A percentile compares a stretch with the other conserved stretches of the same genome.
These are phyloP conservation scores for Gossypium australe DNA, from an alignment of 345 rosid species.

Conservation along the genomic window DNA sequence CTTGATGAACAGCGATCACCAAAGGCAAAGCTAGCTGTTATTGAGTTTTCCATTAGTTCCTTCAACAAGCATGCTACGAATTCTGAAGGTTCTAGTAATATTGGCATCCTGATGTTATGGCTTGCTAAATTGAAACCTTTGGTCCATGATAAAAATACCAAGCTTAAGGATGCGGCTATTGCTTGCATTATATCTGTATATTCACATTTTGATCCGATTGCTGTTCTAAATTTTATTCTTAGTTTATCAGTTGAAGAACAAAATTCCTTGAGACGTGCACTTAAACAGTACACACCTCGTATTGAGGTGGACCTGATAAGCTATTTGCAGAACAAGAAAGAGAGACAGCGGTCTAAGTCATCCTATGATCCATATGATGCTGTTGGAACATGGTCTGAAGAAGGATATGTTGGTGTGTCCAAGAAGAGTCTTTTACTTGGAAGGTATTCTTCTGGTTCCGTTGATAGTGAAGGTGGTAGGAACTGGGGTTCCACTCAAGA, in stretches of 20 bases:
- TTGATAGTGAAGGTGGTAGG: slow-evolving; percentile 74
- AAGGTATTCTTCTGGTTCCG: slow-evolving; percentile 74
- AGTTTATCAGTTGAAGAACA: slow-evolving; percentile 97
- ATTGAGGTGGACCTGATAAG: slow-evolving; percentile 97
- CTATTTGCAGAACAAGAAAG: slow-evolving; percentile 93
- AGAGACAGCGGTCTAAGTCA: slow-evolving; percentile 79
- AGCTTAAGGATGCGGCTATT: slow-evolving; percentile 89
- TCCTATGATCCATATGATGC: slow-evolving; percentile 81
- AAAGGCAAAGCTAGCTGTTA: slow-evolving; percentile 98
- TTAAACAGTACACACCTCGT: slow-evolving; percentile 93
- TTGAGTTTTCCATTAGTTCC: slow-evolving; percentile 84
- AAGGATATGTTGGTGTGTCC: slow-evolving; percentile 59
- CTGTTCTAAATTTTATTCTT: slow-evolving; percentile 90
- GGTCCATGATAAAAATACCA: slow-evolving; percentile 86
- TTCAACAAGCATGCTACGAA: slow-evolving; percentile 77
- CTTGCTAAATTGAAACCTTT: slow-evolving; percentile 85
- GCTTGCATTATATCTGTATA: slow-evolving; percentile 91
- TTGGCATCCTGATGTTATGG: slow-evolving; percentile 90
- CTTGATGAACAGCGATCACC: slow-evolving; percentile 98
- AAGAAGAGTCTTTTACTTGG: slow-evolving; percentile 73
- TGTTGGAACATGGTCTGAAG: slow-evolving; percentile 92
- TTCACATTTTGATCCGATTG: slow-evolving; percentile 74
- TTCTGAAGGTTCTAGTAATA: slow-evolving; percentile 75
- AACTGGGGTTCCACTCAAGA: slow-evolving; percentile 88
- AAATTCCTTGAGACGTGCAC: slow-evolving; percentile 86